These are phyloP conservation scores for Salix caprea DNA, from an alignment of 345 rosid species.

Conservation along the genomic window DNA sequence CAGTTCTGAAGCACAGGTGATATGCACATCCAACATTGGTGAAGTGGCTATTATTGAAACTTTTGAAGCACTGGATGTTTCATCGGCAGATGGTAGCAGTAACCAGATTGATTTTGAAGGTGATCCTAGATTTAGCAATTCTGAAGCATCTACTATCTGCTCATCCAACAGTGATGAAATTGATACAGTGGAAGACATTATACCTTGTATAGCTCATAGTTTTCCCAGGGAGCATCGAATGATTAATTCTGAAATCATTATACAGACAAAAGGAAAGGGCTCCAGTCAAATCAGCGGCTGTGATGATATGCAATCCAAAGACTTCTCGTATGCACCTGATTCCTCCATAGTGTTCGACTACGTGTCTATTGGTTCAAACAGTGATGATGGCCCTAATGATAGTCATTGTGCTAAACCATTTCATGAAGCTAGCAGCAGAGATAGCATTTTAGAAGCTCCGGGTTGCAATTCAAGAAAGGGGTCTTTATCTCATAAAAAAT, in stretches of 20 bases:
- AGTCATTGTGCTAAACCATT: conserved; percentile 11
- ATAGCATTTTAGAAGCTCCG: conserved; percentile 15
- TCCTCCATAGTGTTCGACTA: conserved; percentile 26
- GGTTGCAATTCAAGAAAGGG: conserved; percentile 14
- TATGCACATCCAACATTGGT: conserved; percentile 10
- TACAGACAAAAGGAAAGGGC: conserved; percentile 11
- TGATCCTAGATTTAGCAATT: conserved; percentile 1
- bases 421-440: conserved; percentile 2
- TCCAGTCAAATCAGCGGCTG: conserved; percentile 4
- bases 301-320: conserved; percentile 8
- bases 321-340: conserved; percentile 18
- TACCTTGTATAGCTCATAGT: conserved; percentile 6
- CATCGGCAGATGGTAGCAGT: conserved; percentile 13
- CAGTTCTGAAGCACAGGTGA: conserved; percentile 10
- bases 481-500: conserved; percentile 3
- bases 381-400: conserved; percentile 18
- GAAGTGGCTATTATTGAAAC: conserved; percentile 20
- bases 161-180: conserved; percentile 15
- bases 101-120: conserved; percentile 16
- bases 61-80: conserved; percentile 17
- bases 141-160: conserved; percentile 7
- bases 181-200: conserved; percentile 14
- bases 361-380: conserved; percentile 26
- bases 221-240: conserved; percentile 5
- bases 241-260: conserved; percentile 13